Percentiles rank a stretch among this genome's conserved stretches.
Conservation (phyloP, 495 filamentous ascomycete species). For the Neurospora sublineolata region DNA sequence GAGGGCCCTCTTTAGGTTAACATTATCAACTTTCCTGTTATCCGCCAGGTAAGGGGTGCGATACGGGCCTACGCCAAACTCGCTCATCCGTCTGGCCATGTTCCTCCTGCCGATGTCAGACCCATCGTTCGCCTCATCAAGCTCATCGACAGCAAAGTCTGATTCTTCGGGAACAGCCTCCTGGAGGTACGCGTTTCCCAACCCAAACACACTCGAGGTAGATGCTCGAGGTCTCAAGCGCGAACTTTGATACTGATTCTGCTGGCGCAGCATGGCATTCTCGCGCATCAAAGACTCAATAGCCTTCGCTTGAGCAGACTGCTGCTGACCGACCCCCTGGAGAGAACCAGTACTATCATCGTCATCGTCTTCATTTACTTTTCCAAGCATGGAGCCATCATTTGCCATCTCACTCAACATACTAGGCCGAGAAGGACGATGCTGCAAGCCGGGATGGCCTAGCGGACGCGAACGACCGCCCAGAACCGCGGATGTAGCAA, state of each 20-base stretch:
- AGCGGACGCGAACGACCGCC: constrained; percentile 43
- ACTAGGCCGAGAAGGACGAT: constrained; percentile 75
- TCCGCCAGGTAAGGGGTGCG: constrained; percentile 50
- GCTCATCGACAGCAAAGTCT: constrained; percentile 59
- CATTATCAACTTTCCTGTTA: constrained; percentile 62
- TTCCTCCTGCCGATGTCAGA: constrained; percentile 46
- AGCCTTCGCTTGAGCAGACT: constrained; percentile 50
- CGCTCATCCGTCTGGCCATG: constrained; percentile 43
- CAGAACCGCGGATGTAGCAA: constrained; percentile 30
- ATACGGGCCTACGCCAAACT: constrained; percentile 49
- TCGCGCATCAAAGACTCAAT: constrained; percentile 65
- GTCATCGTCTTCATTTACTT: constrained; percentile 71
- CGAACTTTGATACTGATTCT: constrained; percentile 47
- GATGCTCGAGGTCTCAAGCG: constrained; percentile 53
- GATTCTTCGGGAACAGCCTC: constrained; percentile 58
- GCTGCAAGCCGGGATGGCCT: constrained; percentile 55
- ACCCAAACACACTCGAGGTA: constrained; percentile 39
- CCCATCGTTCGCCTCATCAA: constrained; percentile 51
- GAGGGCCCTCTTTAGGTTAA: constrained; percentile 54
- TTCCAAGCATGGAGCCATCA: constrained; percentile 58
- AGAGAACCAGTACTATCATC: constrained; percentile 52
- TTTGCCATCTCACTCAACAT: constrained; percentile 70
- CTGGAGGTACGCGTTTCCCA: constrained; percentile 49
- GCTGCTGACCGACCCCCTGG: constrained; percentile 33
- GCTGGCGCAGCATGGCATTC: constrained; percentile 59